These are phyloP conservation scores for Leccinum subgranulosum DNA, from an alignment of 768 basidiomycete species.

Conservation along the genomic window DNA sequence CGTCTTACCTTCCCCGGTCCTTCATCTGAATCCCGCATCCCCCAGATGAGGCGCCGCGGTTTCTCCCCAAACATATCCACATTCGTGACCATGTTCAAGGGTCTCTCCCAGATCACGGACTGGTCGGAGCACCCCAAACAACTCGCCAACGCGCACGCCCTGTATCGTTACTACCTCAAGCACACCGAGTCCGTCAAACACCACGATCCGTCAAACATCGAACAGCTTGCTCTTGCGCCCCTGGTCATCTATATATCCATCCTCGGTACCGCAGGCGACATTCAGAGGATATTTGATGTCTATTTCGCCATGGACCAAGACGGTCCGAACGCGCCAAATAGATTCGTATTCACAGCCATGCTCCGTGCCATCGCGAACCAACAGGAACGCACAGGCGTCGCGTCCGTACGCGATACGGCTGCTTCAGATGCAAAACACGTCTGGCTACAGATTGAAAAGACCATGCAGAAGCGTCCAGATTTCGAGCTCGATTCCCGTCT, in stretches of 20 bases:
- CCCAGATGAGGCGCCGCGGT: slow-evolving; percentile 82
- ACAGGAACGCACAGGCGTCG: slow-evolving; percentile 17
- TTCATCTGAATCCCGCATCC: background rate
- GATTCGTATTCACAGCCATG: slow-evolving; percentile 62
- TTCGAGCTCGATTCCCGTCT: slow-evolving; percentile 54
- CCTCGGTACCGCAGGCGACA: slow-evolving; percentile 55
- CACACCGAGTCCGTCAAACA: slow-evolving; percentile 49
- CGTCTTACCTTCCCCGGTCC: slow-evolving; percentile 11
- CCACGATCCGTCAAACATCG: slow-evolving; percentile 42
- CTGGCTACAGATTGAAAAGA: slow-evolving; percentile 64
- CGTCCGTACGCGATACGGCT: slow-evolving; percentile 35
- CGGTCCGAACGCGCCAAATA: slow-evolving; percentile 60
- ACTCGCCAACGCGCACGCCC: slow-evolving; percentile 53
- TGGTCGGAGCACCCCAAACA: slow-evolving; percentile 62
- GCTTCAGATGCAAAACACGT: slow-evolving; percentile 68
- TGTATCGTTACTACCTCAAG: slow-evolving; percentile 57
- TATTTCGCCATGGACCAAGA: slow-evolving; percentile 65
- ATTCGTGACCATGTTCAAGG: slow-evolving; percentile 66
- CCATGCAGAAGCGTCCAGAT: slow-evolving; percentile 41
- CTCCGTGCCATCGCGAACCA: slow-evolving; percentile 45
- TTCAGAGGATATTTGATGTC: slow-evolving; percentile 72
- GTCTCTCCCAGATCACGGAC: slow-evolving; percentile 56
- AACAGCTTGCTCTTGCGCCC: slow-evolving; percentile 46
- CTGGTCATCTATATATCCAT: slow-evolving; percentile 63
- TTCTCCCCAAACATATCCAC: slow-evolving; percentile 67